Evolutionary conservation across 495 filamentous ascomycete species (phyloP).

Genomic region (Cladorrhinum samala): DNA sequence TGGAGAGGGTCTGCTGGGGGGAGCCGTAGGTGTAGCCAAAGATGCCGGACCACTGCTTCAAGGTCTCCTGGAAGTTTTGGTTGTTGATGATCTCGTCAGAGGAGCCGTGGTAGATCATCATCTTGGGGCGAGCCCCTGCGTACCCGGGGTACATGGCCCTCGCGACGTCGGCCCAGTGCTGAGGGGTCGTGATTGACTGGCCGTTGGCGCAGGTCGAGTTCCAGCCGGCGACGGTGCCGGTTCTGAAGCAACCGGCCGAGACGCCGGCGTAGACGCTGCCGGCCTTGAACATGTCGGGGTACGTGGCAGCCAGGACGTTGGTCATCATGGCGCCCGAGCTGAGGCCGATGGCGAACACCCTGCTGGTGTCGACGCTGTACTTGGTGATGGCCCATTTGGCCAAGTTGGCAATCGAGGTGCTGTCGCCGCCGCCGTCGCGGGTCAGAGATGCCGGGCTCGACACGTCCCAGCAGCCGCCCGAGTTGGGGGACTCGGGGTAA

Average conservation of each 20-base stretch:
- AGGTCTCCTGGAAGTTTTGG: slow-evolving; percentile 42
- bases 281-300: slow-evolving; percentile 52
- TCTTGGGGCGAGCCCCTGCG: slow-evolving; percentile 46
- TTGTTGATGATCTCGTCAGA: slow-evolving; percentile 39
- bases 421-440: slow-evolving; percentile 54
- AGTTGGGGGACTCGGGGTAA: slow-evolving; percentile 45
- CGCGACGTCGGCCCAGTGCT: slow-evolving; percentile 41
- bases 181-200: slow-evolving; percentile 30
- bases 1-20: slow-evolving; percentile 24
- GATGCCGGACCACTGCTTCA: slow-evolving; percentile 50
- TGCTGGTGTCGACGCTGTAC: slow-evolving; percentile 43
- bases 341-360: slow-evolving; percentile 47
- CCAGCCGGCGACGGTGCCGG: slow-evolving; percentile 40
- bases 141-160: slow-evolving; percentile 43
- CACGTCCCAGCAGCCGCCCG: slow-evolving; percentile 56
- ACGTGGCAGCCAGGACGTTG: slow-evolving; percentile 53
- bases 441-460: slow-evolving; percentile 46
- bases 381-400: slow-evolving; percentile 44
- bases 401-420: slow-evolving; percentile 56
- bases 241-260: slow-evolving; percentile 53
- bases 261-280: slow-evolving; percentile 55
- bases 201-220: slow-evolving; percentile 40
- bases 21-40: slow-evolving; percentile 33
- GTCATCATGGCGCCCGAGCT: slow-evolving; percentile 48
- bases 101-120: slow-evolving; percentile 52